Evolutionary conservation across 345 rosid species (phyloP).

Genomic region (Aquilaria yunnanensis): DNA sequence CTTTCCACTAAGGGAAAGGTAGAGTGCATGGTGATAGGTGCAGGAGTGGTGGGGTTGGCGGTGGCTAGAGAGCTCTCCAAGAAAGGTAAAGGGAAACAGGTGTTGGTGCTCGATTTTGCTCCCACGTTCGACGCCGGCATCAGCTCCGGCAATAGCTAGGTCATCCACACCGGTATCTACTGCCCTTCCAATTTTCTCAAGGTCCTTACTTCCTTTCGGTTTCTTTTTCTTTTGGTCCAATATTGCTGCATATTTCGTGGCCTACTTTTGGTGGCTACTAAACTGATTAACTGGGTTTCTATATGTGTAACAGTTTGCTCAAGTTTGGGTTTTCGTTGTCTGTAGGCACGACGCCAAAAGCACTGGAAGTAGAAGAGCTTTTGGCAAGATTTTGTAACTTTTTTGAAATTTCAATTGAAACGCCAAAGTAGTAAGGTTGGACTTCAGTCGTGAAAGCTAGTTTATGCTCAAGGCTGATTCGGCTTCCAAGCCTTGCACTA

Average conservation of each 20-base stretch:
- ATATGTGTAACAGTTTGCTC: too few species aligned
- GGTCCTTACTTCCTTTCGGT: slow-evolving; percentile 21
- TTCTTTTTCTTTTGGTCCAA: not conserved
- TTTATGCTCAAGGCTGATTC: too few species aligned
- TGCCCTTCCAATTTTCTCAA: slow-evolving; percentile 70
- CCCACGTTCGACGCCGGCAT: slow-evolving; percentile 75
- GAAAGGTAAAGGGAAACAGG: slow-evolving; percentile 67
- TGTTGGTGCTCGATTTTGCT: slow-evolving; percentile 69
- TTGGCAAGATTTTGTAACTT: too few species aligned
- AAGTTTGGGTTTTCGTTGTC: not conserved
- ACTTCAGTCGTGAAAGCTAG: too few species aligned
- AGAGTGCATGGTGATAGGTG: slow-evolving; percentile 83
- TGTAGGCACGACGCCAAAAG: too few species aligned
- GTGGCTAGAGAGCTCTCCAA: slow-evolving; percentile 62
- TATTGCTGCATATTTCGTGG: too few species aligned
- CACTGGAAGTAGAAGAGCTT: too few species aligned
- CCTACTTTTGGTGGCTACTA: not conserved
- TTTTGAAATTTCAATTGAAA: too few species aligned
- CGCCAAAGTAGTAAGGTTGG: too few species aligned
- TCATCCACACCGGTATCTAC: slow-evolving; percentile 92
- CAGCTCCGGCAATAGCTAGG: slow-evolving; percentile 86
- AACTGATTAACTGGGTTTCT: not conserved
- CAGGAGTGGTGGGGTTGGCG: slow-evolving; percentile 85
- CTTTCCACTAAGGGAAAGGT: slow-evolving; percentile 45
- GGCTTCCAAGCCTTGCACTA: too few species aligned